Base-by-base conservation (phyloP, 805 yeast genomes). In the Tetrapisispora taiwanensis region DNA sequence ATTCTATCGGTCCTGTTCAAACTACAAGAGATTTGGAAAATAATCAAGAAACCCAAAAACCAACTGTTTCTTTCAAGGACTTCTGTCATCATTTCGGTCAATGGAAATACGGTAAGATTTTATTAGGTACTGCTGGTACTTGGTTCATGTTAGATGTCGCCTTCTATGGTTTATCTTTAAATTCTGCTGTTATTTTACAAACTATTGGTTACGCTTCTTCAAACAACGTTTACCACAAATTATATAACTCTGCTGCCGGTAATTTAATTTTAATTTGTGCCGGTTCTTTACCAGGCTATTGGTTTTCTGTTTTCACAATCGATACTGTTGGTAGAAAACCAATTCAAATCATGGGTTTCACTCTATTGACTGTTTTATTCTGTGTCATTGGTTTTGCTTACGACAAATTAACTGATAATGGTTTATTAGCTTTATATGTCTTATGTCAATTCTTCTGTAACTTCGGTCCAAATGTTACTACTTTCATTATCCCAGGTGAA, bases 101-200 rank as follows among this genome's bases (percentile, higher is more conserved):
- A 72, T 87, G 95, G 95, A 86, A 74, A 68, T 81, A 87, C 67
- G 79, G 82, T 69, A 85, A 83, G 71, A 77, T 87, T 50, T 72
- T 87, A 54, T 54, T 86, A 46, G 95, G 95, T 67, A 84, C 95
- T 56, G 94, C 95, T 51, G 86, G 84, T 67, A 79, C 89, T 22
- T 87, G 96, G 96, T 85, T 85, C 70, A 71, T 79, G 72, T 73
- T 87, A 66, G 95, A 87, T 72, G 81, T 87, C 65, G 95, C 95
- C 40, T 84, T 74, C 71, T 87, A 87, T 61, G 96, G 96, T 69
- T 72, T 87, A 59, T 81, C 85, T 68, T 76, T 87, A 59, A 87
- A 87, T 73, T 70, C 89, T 59, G 81, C 95, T 36, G 69, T 75
- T 47, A 87, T 87, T 56, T 76, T 87, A 66, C 73, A 78, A 58